A percentile compares a stretch with the other conserved stretches of the same genome.
These are phyloP conservation scores for Microascus cirrosus DNA, from an alignment of 2,329 filamentous ascomycete genomes.

Conservation along the genomic window DNA sequence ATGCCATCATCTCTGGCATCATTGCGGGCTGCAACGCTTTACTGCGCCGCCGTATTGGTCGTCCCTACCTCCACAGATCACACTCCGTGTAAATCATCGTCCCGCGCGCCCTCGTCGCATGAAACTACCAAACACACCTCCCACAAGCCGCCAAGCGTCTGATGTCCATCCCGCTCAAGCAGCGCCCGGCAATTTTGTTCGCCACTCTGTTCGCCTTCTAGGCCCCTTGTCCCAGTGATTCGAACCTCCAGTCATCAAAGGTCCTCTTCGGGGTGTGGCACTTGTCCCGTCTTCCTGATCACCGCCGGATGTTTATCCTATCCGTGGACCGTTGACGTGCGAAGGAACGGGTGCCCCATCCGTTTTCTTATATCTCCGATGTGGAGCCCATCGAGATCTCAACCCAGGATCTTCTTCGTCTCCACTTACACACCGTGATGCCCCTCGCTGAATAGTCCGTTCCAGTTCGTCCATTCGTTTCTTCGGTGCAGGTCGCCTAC, in stretches of 20 bases:
- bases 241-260: not conserved
- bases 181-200: not conserved
- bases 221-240: not conserved
- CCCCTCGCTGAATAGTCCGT: not conserved
- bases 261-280: not conserved
- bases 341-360: not conserved
- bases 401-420: not conserved
- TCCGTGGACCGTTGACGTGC: not conserved
- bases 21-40: no score
- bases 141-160: not conserved
- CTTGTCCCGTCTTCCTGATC: constrained; percentile 1
- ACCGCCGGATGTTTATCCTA: constrained; percentile 5
- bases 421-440: not conserved
- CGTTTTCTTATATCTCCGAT: not conserved
- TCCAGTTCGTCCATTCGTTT: not conserved
- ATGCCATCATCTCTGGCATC: no score
- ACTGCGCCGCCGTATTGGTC: not conserved
- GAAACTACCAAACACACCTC: not conserved
- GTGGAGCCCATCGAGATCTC: not conserved
- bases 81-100: not conserved
- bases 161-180: not conserved
- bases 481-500: constrained; percentile 2
- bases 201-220: no score
- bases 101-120: not conserved
- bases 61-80: not conserved